Conservation (phyloP, 495 filamentous ascomycete genomes). For the Thermochaetoides thermophila region DNA sequence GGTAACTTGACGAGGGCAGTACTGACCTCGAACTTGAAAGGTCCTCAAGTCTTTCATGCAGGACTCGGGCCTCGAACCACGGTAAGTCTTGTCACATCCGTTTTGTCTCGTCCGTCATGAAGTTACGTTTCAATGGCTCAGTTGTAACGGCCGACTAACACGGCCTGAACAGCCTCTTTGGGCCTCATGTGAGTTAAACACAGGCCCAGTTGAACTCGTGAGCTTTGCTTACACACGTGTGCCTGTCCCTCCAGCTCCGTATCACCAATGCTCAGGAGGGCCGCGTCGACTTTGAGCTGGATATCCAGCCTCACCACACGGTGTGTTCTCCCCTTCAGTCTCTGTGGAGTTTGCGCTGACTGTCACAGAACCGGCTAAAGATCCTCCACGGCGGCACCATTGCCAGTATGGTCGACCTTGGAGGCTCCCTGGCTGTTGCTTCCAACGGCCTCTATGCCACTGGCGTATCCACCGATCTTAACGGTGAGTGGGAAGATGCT, state of each 20-base stretch:
- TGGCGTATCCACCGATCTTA: conserved; percentile 86
- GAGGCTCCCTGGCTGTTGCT: conserved; percentile 84
- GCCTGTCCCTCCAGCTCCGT: conserved; percentile 40
- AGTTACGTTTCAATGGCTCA: no score
- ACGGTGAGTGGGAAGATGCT: conserved; percentile 39
- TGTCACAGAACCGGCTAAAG: conserved; percentile 61
- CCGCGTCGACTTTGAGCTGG: conserved; percentile 72
- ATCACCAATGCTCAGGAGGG: conserved; percentile 65
- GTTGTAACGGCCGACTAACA: no score
- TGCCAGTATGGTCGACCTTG: conserved; percentile 89
- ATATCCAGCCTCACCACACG: conserved; percentile 78
- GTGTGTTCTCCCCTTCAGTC: conserved; percentile 28
- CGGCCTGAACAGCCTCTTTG: conserved; percentile 32
- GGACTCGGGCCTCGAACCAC: conserved; percentile 74
- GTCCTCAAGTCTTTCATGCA: conserved; percentile 71
- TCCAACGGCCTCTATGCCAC: conserved; percentile 79
- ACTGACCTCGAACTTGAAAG: no score
- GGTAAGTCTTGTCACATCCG: conserved; percentile 46
- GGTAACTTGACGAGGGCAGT: no score
- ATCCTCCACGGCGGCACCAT: conserved; percentile 93
- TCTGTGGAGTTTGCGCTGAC: not conserved
- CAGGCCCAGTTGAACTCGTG: no score
- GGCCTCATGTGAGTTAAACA: conserved; percentile 28
- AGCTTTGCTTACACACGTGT: no score
- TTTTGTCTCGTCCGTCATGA: not conserved